Evolutionary conservation across 1,284 basidiomycete genomes (phyloP), one percentile per base, ranked within the genome.

Genomic region (Austroboletus niveus): DNA sequence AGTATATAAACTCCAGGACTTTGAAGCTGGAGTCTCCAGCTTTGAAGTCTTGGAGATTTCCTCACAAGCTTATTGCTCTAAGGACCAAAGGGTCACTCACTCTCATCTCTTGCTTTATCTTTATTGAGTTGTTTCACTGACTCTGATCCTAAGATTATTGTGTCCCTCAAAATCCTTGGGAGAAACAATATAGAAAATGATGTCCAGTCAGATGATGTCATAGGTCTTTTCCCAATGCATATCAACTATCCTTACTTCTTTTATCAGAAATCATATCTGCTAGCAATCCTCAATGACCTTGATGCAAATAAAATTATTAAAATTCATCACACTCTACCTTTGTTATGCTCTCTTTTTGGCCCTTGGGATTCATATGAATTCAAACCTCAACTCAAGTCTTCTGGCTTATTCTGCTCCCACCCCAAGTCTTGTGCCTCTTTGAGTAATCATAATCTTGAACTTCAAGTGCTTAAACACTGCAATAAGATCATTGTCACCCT

Each of bases 401-500:
- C 61, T 17, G 54, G 42, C n/a, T 56, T 63, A 20, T 52, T 52
- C 27, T 63, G 57, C 20, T 42, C 50, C 29, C 56, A 53, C 24
- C 29, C 54, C 10, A 57, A 54, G 45, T 53, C 57, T 8, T 56
- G 52, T 20, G 31, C 38, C 7, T 51, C 56, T 3, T 59, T 60
- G 12, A 43, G 42, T 34, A 8, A 65, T 24, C 24, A 5, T 24
- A 24, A 24, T 40, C 38, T 56, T 1, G 74, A 76, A 55, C 68
- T 63, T 45, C 68, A 69, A 42, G 69, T 75, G 38, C 66, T 75
- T 32, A 68, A 70, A 55, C 71, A 76, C 53, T 62, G 67, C 29
- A 73, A 69, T 52, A 56, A 60, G 32, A 76, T 81, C 12, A 72
- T 79, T 30, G 74, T 84, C 14, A 83, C 81, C 2, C 72, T 78